Conservation (phyloP, 805 yeast genomes). For the Teunomyces gatunensis region DNA sequence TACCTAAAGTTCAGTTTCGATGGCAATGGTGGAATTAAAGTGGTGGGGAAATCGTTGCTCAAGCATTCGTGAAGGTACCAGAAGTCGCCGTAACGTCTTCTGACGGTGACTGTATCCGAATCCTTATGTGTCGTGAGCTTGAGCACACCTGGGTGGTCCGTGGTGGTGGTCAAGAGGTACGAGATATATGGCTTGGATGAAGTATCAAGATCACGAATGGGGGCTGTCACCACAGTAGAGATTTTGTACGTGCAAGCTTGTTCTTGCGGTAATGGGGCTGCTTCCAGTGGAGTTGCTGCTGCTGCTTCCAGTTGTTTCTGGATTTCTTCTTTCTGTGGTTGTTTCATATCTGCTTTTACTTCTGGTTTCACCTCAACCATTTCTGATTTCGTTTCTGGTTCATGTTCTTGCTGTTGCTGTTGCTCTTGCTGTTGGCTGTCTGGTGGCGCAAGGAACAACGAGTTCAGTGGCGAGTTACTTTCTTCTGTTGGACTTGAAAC, state of each 20-base stretch:
- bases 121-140: slow-evolving; percentile 20
- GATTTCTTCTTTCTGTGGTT: neutral
- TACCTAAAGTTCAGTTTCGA: slow-evolving; percentile 89
- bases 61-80: slow-evolving; percentile 73
- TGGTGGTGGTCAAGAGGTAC: slow-evolving; percentile 61
- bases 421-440: neutral
- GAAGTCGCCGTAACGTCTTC: slow-evolving; percentile 88
- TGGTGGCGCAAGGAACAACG: slow-evolving; percentile 1
- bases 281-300: too few relatives aligned
- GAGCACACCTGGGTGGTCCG: slow-evolving; percentile 59
- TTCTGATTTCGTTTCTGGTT: neutral
- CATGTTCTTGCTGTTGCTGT: neutral
- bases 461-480: neutral
- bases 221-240: slow-evolving; percentile 47
- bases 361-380: neutral
- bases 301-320: slow-evolving; percentile 1
- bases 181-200: slow-evolving; percentile 76
- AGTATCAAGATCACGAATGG: slow-evolving; percentile 64
- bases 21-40: slow-evolving; percentile 90
- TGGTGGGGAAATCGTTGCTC: slow-evolving; percentile 75
- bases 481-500: neutral
- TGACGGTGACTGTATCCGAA: slow-evolving; percentile 29
- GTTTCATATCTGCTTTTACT: neutral
- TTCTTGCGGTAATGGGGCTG: too few relatives aligned
- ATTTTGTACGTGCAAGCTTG: slow-evolving; percentile 8